Conservation (phyloP, 441 rosid species). For the Brassica hybrid region DNA sequence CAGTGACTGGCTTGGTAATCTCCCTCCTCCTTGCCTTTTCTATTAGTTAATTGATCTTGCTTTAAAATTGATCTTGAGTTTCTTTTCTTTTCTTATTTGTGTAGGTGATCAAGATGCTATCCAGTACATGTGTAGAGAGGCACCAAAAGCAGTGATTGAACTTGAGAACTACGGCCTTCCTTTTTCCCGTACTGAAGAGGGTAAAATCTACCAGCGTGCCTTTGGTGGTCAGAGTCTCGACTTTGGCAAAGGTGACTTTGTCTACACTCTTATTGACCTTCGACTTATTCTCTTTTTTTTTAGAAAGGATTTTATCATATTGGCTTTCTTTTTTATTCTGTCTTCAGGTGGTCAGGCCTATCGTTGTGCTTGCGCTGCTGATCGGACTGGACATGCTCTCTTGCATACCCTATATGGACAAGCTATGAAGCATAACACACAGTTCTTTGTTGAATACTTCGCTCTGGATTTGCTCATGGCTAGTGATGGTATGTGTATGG, state of each 20-base stretch:
- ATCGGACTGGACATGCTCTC: conserved; percentile 93
- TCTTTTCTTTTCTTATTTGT: too few relatives aligned
- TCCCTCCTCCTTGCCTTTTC: too few relatives aligned
- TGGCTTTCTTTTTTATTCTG: conserved; percentile 41
- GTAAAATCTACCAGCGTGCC: conserved; percentile 94
- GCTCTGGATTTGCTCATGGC: conserved; percentile 90
- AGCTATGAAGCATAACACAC: conserved; percentile 98
- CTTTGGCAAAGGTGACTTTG: conserved; percentile 81
- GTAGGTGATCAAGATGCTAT: conserved; percentile 87
- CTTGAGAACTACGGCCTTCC: conserved; percentile 93
- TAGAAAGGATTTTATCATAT: conserved; percentile 3
- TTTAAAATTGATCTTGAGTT: too few relatives aligned
- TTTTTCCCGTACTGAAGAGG: conserved; percentile 97
- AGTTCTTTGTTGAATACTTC: conserved; percentile 88
- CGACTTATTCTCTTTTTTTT: conserved; percentile 8
- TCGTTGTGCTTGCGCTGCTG: conserved; percentile 99
- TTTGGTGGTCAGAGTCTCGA: conserved; percentile 98
- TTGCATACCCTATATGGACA: conserved; percentile 96
- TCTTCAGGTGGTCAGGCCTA: conserved; percentile 96
- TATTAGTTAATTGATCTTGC: too few relatives aligned
- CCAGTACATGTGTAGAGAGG: conserved; percentile 98
- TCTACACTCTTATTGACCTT: neutral
- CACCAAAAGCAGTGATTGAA: conserved; percentile 97
- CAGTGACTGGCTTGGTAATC: conserved; percentile 90
- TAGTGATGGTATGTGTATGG: conserved; percentile 66